Evolutionary conservation across 1,139 yeast genomes (phyloP).

Genomic region (Pneumocystis canis): DNA sequence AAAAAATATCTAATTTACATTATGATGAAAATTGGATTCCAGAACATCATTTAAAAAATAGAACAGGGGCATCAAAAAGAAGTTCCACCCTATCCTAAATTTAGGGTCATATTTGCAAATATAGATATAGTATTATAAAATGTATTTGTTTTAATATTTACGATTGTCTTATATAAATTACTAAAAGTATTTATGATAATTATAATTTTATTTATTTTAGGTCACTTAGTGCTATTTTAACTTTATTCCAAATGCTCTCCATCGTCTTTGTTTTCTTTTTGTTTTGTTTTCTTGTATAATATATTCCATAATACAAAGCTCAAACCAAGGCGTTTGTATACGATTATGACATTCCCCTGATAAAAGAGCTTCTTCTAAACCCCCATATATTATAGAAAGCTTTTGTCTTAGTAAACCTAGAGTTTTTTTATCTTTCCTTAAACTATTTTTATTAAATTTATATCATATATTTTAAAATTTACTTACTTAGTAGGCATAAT

Average conservation of each 20-base stretch:
- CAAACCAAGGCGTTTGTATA: slow-evolving; percentile 1
- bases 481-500: slow-evolving; percentile 1
- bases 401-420: slow-evolving; percentile 3
- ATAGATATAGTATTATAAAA: background rate
- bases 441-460: background rate
- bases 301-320: slow-evolving; percentile 1
- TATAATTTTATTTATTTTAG: background rate
- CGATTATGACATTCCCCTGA: background rate
- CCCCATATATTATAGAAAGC: slow-evolving; percentile 10
- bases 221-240: background rate
- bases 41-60: background rate
- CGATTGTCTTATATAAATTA: too few relatives aligned
- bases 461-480: slow-evolving; percentile 2
- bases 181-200: background rate
- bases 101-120: background rate
- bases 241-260: slow-evolving; percentile 1
- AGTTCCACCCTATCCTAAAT: background rate
- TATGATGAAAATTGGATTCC: background rate
- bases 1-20: background rate
- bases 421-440: slow-evolving; percentile 3
- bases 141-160: background rate
- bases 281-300: background rate
- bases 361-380: slow-evolving; percentile 6
- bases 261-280: background rate
- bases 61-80: background rate